Conservation (phyloP, 371 early-diverging fungal genomes). For the Sporodiniella umbellata region DNA sequence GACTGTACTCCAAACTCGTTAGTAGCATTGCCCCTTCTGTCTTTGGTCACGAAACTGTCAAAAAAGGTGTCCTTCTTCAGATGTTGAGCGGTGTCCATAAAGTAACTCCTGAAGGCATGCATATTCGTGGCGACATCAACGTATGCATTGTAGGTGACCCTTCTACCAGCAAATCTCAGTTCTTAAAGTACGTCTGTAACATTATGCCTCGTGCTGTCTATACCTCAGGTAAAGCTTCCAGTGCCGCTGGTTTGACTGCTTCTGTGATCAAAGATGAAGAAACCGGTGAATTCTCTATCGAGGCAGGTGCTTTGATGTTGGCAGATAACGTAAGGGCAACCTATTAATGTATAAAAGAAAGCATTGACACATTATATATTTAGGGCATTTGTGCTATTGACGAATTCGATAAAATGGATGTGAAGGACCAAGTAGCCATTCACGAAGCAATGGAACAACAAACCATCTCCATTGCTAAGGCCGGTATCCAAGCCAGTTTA, state of each 20-base stretch:
- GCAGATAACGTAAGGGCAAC: constrained; percentile 99
- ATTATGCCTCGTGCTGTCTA: constrained; percentile 94
- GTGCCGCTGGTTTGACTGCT: constrained; percentile 99
- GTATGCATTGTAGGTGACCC: constrained; percentile 99
- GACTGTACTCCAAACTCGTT: constrained; percentile 73
- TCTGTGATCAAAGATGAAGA: constrained; percentile 98
- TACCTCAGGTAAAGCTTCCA: constrained; percentile 98
- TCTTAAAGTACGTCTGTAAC: constrained; percentile 89
- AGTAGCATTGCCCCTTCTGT: constrained; percentile 95
- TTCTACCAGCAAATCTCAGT: constrained; percentile 97
- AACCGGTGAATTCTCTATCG: constrained; percentile 99
- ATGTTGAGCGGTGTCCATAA: constrained; percentile 98
- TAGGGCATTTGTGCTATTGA: constrained; percentile 99
- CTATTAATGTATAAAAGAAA: constrained; percentile 28
- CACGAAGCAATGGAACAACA: constrained; percentile 99
- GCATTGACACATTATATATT: too few relatives aligned
- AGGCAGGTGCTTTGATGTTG: constrained; percentile 99
- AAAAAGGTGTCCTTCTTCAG: constrained; percentile 96
- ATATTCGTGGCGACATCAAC: constrained; percentile 98
- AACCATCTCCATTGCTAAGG: constrained; percentile 99
- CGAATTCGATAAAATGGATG: constrained; percentile 99
- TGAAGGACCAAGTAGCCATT: constrained; percentile 98
- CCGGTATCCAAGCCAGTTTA: constrained; percentile 98
- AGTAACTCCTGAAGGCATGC: constrained; percentile 90
- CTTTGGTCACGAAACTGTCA: constrained; percentile 97